Evolutionary conservation across 371 early-diverging fungal species (phyloP).

Genomic region (Mucor racemosus): DNA sequence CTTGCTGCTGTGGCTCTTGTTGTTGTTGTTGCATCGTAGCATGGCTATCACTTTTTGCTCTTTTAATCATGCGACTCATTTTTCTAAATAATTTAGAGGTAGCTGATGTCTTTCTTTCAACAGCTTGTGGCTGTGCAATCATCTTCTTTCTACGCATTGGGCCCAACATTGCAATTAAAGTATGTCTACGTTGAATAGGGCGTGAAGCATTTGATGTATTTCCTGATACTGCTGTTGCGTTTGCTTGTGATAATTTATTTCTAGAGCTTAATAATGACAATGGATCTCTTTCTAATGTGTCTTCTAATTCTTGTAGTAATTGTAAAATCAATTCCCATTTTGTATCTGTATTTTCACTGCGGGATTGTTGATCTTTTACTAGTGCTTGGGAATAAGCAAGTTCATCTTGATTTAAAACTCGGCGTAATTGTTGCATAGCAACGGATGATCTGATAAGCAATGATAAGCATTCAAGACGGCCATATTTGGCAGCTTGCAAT

Average conservation of each 20-base stretch:
- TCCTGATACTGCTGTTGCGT: not conserved
- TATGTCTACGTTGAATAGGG: conserved; percentile 3
- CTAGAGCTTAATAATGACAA: not conserved
- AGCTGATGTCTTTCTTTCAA: conserved; percentile 1
- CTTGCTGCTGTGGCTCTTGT: not conserved
- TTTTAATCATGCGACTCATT: conserved; percentile 18
- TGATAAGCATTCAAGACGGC: conserved; percentile 19
- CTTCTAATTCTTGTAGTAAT: conserved; percentile 24
- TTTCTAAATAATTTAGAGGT: conserved; percentile 16
- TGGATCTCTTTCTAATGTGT: conserved; percentile 11
- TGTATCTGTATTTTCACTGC: not conserved
- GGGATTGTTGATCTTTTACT: conserved; percentile 15
- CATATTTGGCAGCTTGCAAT: conserved; percentile 39
- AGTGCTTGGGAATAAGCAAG: conserved; percentile 10
- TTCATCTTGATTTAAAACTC: conserved; percentile 8
- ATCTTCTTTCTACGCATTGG: conserved; percentile 4
- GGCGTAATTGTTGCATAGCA: conserved; percentile 19
- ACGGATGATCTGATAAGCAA: conserved; percentile 20
- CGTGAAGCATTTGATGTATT: conserved; percentile 1
- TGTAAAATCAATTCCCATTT: conserved; percentile 9
- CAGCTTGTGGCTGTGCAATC: not conserved
- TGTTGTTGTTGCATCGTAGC: not conserved
- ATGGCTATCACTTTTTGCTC: conserved; percentile 21
- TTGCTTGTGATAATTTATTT: not conserved
- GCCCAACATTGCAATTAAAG: conserved; percentile 16